phyloP scores from a whole-genome alignment of 2,329 filamentous ascomycete genomes.

The Talaromyces sp. region DNA sequence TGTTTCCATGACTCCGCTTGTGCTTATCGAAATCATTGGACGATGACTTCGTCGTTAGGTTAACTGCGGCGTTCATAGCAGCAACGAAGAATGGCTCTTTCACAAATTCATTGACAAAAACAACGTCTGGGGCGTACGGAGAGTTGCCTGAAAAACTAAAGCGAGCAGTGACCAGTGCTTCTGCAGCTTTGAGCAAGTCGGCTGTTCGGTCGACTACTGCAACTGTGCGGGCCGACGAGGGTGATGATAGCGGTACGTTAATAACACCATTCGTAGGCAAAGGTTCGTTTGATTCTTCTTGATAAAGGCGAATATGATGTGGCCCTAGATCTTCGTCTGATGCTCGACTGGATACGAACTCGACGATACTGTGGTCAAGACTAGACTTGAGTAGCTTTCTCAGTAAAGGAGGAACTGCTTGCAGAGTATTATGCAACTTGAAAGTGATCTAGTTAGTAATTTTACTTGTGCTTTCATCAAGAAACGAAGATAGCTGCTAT shows the following conservation, averaged over 20 bases:
- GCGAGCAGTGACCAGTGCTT: conserved; percentile 49
- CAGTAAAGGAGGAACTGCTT: conserved; percentile 5
- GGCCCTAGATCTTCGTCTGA: conserved; percentile 33
- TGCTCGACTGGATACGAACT: conserved; percentile 34
- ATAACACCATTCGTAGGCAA: neutral
- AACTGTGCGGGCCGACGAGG: conserved; percentile 34
- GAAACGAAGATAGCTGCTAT: neutral
- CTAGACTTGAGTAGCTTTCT: conserved; percentile 11
- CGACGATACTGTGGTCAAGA: conserved; percentile 24
- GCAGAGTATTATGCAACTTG: neutral
- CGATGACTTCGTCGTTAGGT: neutral
- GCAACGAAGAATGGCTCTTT: conserved; percentile 53
- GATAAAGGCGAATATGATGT: conserved; percentile 5
- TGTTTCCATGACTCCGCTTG: neutral
- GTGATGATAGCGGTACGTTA: conserved; percentile 15
- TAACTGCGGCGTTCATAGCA: conserved; percentile 32
- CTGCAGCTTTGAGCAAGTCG: conserved; percentile 50
- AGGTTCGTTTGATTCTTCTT: neutral
- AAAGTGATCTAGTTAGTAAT: neutral
- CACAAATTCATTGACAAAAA: conserved; percentile 61
- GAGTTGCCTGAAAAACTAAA: conserved; percentile 54
- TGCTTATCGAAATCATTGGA: conserved; percentile 15
- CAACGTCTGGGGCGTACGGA: conserved; percentile 58
- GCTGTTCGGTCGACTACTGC: conserved; percentile 60
- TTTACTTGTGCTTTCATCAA: neutral